Evolutionary conservation across 345 rosid genomes (phyloP), one percentile per base, ranked within the genome.

Genomic region (Melaleuca quinquenervia): DNA sequence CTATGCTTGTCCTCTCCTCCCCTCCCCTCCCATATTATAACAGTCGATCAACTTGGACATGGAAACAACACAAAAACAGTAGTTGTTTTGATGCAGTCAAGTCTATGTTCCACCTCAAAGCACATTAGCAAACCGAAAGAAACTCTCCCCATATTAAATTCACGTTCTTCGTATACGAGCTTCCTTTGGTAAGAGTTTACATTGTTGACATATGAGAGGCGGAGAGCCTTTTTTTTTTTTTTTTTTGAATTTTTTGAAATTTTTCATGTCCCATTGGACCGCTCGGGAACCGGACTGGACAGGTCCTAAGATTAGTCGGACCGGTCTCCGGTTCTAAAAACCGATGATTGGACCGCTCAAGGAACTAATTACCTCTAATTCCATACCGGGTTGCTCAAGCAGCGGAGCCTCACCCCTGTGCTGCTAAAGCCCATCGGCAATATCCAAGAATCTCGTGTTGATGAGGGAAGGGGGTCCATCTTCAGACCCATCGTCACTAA

Each of bases 281-380:
- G n/a, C n/a, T n/a, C n/a, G n/a, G n/a, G n/a, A n/a, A n/a, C n/a
- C n/a, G n/a, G n/a, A n/a, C n/a, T n/a, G n/a, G n/a, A n/a, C n/a
- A n/a, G n/a, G n/a, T n/a, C n/a, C n/a, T n/a, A n/a, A n/a, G n/a
- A n/a, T n/a, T n/a, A n/a, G n/a, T n/a, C n/a, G n/a, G n/a, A n/a
- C n/a, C n/a, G n/a, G n/a, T n/a, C n/a, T n/a, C n/a, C n/a, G n/a
- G n/a, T n/a, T n/a, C n/a, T n/a, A 54, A n/a, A 9, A 3, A 21
- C 2, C 1, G 9, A 2, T 54, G 1, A 8, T 22, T 22, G 58
- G n/a, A n/a, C n/a, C n/a, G n/a, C n/a, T n/a, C n/a, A n/a, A n/a
- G n/a, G n/a, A n/a, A n/a, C n/a, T n/a, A n/a, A n/a, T n/a, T n/a
- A n/a, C n/a, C n/a, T n/a, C n/a, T n/a, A n/a, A 41, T 2, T 41